Percentiles rank a stretch among this genome's conserved stretches.
Conservation (phyloP, 140 eudicot genomes). For the Flaveria floridana region DNA sequence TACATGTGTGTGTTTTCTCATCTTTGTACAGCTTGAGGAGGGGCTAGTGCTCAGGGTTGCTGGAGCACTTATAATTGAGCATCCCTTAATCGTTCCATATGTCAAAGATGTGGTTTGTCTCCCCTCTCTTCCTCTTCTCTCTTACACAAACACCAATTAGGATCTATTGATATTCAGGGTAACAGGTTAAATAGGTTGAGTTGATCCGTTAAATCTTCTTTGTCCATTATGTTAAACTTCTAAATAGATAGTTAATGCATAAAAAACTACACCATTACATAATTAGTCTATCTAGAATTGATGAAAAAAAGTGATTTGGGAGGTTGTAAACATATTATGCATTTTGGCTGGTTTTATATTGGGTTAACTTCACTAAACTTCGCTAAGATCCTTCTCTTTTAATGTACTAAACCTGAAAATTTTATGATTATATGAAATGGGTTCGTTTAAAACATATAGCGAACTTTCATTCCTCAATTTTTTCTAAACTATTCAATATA, state of each 20-base stretch:
- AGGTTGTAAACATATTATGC: neutral
- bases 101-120: conserved; percentile 77
- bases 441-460: too few species aligned
- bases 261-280: too few species aligned
- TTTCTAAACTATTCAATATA: too few species aligned
- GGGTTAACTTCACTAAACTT: neutral
- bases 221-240: too few species aligned
- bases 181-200: too few species aligned
- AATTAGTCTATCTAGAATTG: too few species aligned
- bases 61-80: conserved; percentile 87
- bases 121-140: neutral
- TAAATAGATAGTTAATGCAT: too few species aligned
- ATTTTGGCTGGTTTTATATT: neutral
- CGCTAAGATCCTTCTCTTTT: neutral
- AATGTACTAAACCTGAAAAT: too few species aligned
- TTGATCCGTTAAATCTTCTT: too few species aligned
- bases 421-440: too few species aligned
- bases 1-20: conserved; percentile 11
- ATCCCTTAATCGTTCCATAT: conserved; percentile 69
- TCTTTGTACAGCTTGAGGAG: conserved; percentile 64
- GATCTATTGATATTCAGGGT: neutral
- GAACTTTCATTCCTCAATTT: too few species aligned
- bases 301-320: neutral
- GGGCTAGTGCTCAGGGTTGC: conserved; percentile 73
- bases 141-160: neutral